Evolutionary conservation across 495 filamentous ascomycete species (phyloP), one percentile per base, ranked within the genome.

Genomic region (Bombardia bombarda): DNA sequence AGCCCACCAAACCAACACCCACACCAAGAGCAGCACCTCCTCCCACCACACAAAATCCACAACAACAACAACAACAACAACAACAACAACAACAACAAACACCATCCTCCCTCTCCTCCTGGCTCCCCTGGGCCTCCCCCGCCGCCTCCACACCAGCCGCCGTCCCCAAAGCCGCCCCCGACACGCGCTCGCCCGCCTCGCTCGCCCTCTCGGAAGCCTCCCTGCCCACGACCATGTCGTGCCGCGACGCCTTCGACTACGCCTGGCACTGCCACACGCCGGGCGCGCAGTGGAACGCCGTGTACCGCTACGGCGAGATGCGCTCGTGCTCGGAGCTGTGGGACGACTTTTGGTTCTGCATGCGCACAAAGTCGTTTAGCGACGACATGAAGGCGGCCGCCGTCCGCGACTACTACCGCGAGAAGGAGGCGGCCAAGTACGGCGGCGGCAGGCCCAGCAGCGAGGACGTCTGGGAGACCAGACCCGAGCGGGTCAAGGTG

Each of bases 211-310:
- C 60, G 57, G 76, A 82, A 26, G 75, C 80, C 46, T 71, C 84
- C 42, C 85, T 90, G 49, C 82, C 86, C 1, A 79, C 77, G 31
- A 80, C 67, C 46, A 88, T 96, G 80, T 90, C 84, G 58, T 98
- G 92, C 72, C 80, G 86, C 42, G 66, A 78, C 38, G 82, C 87
- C 56, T 98, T 98, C 73, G 92, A 98, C 71, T 73, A 77, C 39
- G 89, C 93, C 39, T 97, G 86, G 75, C 87, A 95, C 77, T 98
- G 92, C 74, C 84, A 92, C 55, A 90, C 87, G 0, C 73, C 93
- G 3, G 92, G 89, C 19, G 86, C 90, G 0, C 87, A 95, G 58
- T 92, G 90, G 67, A 69, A 65, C 37, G 57, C 67, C 47, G 65
- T 97, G 7, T 98, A 98, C 73, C 84, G 92, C 31, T 80, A 86